Evolutionary conservation across 306 rosid species (phyloP).

Genomic region (Lupinus albus): DNA sequence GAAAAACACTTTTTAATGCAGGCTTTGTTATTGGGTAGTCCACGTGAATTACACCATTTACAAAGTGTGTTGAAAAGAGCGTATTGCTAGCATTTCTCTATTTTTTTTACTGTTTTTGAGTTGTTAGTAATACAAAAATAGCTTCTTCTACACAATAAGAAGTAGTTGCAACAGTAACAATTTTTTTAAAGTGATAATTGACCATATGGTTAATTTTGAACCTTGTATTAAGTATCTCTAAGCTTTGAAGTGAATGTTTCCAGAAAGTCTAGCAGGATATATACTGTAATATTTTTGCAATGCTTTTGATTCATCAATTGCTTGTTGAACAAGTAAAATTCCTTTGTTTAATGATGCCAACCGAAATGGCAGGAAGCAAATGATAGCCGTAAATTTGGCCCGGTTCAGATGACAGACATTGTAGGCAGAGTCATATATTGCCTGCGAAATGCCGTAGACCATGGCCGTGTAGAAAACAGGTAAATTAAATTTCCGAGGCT

Average conservation of each 20-base stretch:
- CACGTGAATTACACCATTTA: no score
- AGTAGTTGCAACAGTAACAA: background rate
- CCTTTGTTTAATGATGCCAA: slow-evolving; percentile 29
- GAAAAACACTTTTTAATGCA: no score
- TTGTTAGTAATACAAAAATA: slow-evolving; percentile 18
- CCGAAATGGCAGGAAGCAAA: slow-evolving; percentile 76
- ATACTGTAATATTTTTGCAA: background rate
- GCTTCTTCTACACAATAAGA: slow-evolving; percentile 13
- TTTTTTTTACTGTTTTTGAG: background rate
- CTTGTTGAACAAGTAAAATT: slow-evolving; percentile 4
- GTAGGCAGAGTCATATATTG: slow-evolving; percentile 94
- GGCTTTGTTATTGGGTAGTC: no score
- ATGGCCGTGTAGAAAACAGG: slow-evolving; percentile 93
- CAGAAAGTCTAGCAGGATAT: slow-evolving; percentile 27
- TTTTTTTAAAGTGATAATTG: background rate
- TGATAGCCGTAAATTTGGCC: slow-evolving; percentile 93
- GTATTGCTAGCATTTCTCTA: no score
- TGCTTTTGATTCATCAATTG: slow-evolving; percentile 31
- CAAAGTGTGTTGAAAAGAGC: no score
- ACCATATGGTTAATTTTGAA: slow-evolving; percentile 7
- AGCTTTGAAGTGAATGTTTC: slow-evolving; percentile 23
- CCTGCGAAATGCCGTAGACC: slow-evolving; percentile 88
- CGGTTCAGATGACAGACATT: slow-evolving; percentile 76
- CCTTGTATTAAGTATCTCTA: slow-evolving; percentile 15
- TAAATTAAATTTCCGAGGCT: slow-evolving; percentile 41